Base-by-base conservation (phyloP, 2,329 filamentous ascomycete species). In the Clonostachys sp. region DNA sequence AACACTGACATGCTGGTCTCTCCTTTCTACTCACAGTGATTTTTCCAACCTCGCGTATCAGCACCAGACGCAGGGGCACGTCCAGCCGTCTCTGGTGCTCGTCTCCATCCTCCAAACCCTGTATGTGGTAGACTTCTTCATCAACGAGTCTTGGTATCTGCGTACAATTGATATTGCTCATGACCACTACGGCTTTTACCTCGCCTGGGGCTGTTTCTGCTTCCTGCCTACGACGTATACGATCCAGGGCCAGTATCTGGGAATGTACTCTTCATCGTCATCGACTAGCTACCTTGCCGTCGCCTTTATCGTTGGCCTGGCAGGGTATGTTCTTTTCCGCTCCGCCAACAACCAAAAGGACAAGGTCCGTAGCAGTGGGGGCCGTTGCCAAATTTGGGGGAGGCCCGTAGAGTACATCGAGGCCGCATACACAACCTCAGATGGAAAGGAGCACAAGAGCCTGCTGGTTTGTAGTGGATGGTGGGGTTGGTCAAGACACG, bases 121-220 rank as follows among this genome's bases (percentile, higher is more conserved):
- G 8, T 75, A 76, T 45, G 66, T 74, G 8, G 51, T 74, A 1
- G 72, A 77, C 42, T 75, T 76, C 48, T 77, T 76, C 44, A 57
- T 69, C 43, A 74, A 75, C 8, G 73, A 75, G 51, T 63, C 67
- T 12, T 76, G 73, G 72, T 74, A 75, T 49, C 57, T 72, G n/a
- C 62, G 64, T 17, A 73, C 71, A 3, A 70, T 72, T 10, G 70
- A 73, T 45, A 72, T 72, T 36, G 59, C 60, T 5, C 67, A 72
- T 44, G 70, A 73, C 36, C 70, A 72, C 42, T 72, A 67, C 34
- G 71, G 70, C 3, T 73, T 73, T 51, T 71, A 71, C 51, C 54
- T 72, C 4, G 63, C 62, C 24, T 75, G 71, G 70, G 73, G 72
- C 6, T 71, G 64, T 18, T 63, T 69, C 24, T 71, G 65, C 14